Evolutionary conservation across 2,329 filamentous ascomycete species (phyloP), one percentile per base, ranked within the genome.

Genomic region (Colletotrichum lentis): DNA sequence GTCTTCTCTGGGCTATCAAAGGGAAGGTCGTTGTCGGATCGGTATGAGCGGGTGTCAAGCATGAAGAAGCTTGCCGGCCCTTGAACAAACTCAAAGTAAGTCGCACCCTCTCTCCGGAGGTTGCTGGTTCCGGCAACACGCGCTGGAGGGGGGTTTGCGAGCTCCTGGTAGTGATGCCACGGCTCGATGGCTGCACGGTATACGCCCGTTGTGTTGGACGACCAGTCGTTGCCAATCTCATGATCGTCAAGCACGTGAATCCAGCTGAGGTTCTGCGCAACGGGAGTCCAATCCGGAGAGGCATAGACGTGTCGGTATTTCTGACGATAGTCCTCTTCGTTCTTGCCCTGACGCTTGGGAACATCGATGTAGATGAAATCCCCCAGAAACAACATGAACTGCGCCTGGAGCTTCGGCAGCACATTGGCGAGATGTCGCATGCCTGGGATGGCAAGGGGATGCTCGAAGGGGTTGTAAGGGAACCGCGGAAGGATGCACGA

Each of bases 241-340:
- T 99, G 96, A 76, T 99, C 96, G 75, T 99, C 96, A 7, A 97
- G 86, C 2, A 97, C 94, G 75, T 99, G 96, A 52, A 98, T 93
- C 96, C 96, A 99, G 73, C 94, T 96, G n/a, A 98, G 82, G 63
- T 93, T 90, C 72, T 91, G 85, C 0, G 88, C 88, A 12, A 92
- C 89, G 0, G 88, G 82, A 1, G 87, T 83, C 96, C 96, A 99
- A 71, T 97, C 95, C 0, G 95, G 95, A 2, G 94, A 97, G 0
- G 93, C 91, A 75, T 99, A 99, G n/a, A 97, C 90, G 73, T 96
- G 93, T 22, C 95, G 90, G 76, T 99, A 99, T 76, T 97, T 94
- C 75, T 93, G 88, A 57, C 94, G 88, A 77, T 97, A 99, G 74
- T 94, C 89, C 62, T 92, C 89, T 1, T 85, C 81, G 0, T 88